phyloP scores from a whole-genome alignment of 495 filamentous ascomycete species.

The Neurospora sp. region DNA sequence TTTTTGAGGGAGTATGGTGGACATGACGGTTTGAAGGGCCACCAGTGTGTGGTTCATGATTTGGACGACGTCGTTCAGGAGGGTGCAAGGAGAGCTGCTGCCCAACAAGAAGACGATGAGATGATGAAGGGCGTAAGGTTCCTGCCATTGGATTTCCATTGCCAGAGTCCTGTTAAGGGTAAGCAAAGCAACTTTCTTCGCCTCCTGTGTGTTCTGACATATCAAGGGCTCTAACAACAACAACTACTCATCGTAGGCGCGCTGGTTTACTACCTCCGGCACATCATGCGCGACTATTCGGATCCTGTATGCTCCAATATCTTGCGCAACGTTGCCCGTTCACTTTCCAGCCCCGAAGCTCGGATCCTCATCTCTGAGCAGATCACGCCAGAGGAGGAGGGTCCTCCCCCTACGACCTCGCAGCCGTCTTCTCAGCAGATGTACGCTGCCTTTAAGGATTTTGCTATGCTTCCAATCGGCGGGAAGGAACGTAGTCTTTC shows the following conservation, averaged over 20 bases:
- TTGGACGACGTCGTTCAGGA: slow-evolving; percentile 16
- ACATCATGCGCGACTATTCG: slow-evolving; percentile 26
- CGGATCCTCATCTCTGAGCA: slow-evolving; percentile 28
- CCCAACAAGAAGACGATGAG: slow-evolving; percentile 3
- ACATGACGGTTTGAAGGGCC: slow-evolving; percentile 7
- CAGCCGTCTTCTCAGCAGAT: neutral
- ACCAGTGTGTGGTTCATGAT: slow-evolving; percentile 27
- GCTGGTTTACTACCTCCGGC: slow-evolving; percentile 26
- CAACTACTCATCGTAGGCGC: slow-evolving; percentile 14
- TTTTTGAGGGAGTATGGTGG: slow-evolving; percentile 14
- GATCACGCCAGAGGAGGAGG: slow-evolving; percentile 11
- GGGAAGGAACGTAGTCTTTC: slow-evolving; percentile 29
- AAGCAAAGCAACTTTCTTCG: neutral
- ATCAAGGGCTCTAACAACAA: neutral
- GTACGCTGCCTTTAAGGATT: slow-evolving; percentile 26
- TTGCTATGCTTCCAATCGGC: slow-evolving; percentile 27
- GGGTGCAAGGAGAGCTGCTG: slow-evolving; percentile 1
- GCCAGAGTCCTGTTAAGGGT: slow-evolving; percentile 18
- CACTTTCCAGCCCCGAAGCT: slow-evolving; percentile 13
- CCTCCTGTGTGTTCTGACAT: neutral
- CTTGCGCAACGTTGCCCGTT: slow-evolving; percentile 14
- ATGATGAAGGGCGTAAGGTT: slow-evolving; percentile 19
- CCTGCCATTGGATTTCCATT: slow-evolving; percentile 20
- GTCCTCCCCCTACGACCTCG: neutral
- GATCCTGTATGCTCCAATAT: slow-evolving; percentile 23